Base-by-base conservation (phyloP, 345 rosid species). In the Bretschneidera sinensis region DNA sequence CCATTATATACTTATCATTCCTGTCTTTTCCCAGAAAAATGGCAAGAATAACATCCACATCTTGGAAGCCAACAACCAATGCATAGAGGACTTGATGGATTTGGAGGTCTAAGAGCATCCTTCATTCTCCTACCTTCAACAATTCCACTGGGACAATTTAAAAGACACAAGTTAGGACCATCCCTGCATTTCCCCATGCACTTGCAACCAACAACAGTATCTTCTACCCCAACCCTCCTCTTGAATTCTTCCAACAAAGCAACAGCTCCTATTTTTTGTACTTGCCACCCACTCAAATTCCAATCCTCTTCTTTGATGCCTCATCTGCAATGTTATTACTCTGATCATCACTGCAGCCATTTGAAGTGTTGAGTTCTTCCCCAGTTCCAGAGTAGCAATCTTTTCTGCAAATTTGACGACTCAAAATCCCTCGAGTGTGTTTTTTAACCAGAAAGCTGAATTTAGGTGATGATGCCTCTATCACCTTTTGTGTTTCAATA, bases 271-370 rank as follows among this genome's bases (percentile, higher is more conserved):
- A 21, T 43, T 62, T 62, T 54, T 59, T 66, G 23, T 75, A 63
- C 45, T 66, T 70, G 1, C 67, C 70, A 6, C 79, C 79, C 79
- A 70, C 66, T 21, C 79, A 70, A 11, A 39, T 39, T 39, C 10
- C 15, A 11, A 39, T 39, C 8, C 33, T 28, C 33, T 28, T 28
- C 5, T 28, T 28, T 28, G 33, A 28, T 28, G 3, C 33, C 8
- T 28, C 43, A 75, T 39, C 69, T 63, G n/a, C 55, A 17, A 35
- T 21, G 24, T 55, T 39, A 4, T 33, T 22, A 18, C 33, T 35
- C 21, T 21, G 43, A n/a, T 7, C 22, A 4, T 33, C 47, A 21
- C 21, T 62, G 31, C 25, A 17, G 19, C 19, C 8, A 22, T 48
- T 33, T 10, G 43, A 62, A 25, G 16, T 49, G 47, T 58, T 17